Conservation (phyloP, 768 basidiomycete species). For the Pulveroboletus sp. region DNA sequence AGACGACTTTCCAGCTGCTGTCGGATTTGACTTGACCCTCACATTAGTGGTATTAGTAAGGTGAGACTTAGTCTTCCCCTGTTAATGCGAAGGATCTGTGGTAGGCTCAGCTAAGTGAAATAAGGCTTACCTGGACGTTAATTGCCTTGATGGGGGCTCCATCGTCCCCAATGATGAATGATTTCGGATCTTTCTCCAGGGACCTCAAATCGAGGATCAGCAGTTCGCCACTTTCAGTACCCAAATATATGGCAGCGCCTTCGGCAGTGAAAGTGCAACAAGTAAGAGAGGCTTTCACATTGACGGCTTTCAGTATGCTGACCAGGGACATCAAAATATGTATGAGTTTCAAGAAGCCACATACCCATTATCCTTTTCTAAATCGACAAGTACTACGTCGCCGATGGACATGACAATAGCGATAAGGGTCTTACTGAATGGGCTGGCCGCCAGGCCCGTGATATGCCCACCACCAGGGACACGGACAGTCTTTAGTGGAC, state of each 20-base stretch:
- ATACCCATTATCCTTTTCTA: constrained; percentile 75
- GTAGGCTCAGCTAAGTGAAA: background rate
- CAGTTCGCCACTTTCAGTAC: constrained; percentile 63
- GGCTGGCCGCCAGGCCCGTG: constrained; percentile 58
- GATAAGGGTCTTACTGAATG: constrained; percentile 73
- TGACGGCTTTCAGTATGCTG: constrained; percentile 60
- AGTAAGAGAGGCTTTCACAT: constrained; percentile 51
- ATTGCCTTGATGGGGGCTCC: constrained; percentile 51
- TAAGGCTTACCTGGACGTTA: constrained; percentile 52
- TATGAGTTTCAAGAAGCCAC: constrained; percentile 12
- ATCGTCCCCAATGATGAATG: constrained; percentile 46
- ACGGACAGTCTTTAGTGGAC: constrained; percentile 50
- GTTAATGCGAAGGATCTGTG: background rate
- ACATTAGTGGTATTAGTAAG: background rate
- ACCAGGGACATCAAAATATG: background rate
- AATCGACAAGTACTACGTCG: constrained; percentile 56
- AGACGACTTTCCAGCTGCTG: constrained; percentile 7
- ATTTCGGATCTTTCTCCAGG: constrained; percentile 62
- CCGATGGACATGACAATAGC: constrained; percentile 57
- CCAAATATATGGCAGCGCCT: constrained; percentile 63
- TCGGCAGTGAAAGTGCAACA: constrained; percentile 68
- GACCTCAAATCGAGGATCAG: constrained; percentile 62
- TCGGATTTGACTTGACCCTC: constrained; percentile 12
- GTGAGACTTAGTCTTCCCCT: constrained; percentile 20
- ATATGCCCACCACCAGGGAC: constrained; percentile 54